A percentile compares a stretch with the other conserved stretches of the same genome.
These are phyloP conservation scores for Saccharomycopsis microspora DNA, from an alignment of 805 yeast genomes.

Conservation along the genomic window DNA sequence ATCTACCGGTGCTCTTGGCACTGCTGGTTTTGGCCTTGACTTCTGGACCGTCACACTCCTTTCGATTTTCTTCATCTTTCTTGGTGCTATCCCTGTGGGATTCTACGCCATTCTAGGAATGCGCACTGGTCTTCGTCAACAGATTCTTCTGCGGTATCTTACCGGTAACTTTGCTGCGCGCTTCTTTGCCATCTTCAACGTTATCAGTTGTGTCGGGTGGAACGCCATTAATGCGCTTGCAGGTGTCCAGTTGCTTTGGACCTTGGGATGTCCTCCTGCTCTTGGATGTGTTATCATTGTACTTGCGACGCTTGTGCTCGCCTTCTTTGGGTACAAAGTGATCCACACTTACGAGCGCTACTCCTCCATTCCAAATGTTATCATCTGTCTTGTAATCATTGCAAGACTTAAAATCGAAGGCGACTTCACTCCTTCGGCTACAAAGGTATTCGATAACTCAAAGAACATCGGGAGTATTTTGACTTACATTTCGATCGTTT, in stretches of 20 bases:
- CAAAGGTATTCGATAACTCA: constrained; percentile 7
- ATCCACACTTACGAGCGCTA: constrained; percentile 77
- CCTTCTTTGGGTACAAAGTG: constrained; percentile 75
- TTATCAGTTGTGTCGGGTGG: constrained; percentile 90
- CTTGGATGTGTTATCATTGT: constrained; percentile 76
- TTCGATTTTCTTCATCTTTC: constrained; percentile 59
- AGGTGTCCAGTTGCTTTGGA: constrained; percentile 74
- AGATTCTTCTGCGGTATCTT: constrained; percentile 68
- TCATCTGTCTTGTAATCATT: constrained; percentile 65
- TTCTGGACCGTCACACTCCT: constrained; percentile 62
- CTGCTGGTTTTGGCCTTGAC: constrained; percentile 50
- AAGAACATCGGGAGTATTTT: constrained; percentile 67
- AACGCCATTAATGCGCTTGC: constrained; percentile 87
- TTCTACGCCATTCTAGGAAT: constrained; percentile 78
- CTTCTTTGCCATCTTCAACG: constrained; percentile 65
- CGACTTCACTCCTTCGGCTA: constrained; percentile 53
- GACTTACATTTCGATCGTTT: constrained; percentile 75
- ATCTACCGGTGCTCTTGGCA: constrained; percentile 64
- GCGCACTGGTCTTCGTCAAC: constrained; percentile 77
- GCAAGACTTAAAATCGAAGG: constrained; percentile 62
- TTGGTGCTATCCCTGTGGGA: constrained; percentile 76
- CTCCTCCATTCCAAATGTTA: constrained; percentile 78
- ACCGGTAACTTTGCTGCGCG: constrained; percentile 69
- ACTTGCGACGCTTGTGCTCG: constrained; percentile 53
- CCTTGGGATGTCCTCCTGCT: constrained; percentile 65